Percentiles rank a stretch among this genome's conserved stretches.
Conservation (phyloP, 2,329 filamentous ascomycete species). For the Cladosporium sp. region DNA sequence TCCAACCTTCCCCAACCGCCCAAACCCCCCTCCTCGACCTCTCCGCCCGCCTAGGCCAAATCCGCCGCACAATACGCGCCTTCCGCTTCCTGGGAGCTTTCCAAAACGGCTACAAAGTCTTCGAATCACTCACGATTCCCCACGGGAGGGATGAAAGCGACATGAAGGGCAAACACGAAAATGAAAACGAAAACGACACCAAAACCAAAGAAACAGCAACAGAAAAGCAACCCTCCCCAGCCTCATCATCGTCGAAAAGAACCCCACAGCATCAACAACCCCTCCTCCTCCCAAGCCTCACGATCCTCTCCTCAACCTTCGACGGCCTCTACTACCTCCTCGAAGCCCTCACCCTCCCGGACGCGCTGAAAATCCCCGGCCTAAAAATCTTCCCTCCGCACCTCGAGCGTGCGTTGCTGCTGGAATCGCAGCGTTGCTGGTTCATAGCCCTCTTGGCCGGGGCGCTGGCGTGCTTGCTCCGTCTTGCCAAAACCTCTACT, state of each 20-base stretch:
- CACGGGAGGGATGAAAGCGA: too few relatives aligned
- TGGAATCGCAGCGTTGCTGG: slow-evolving; percentile 5
- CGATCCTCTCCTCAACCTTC: background rate
- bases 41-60: background rate
- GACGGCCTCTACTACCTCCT: slow-evolving; percentile 6
- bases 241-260: too few relatives aligned
- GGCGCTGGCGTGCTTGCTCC: background rate
- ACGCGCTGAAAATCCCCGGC: background rate
- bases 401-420: background rate
- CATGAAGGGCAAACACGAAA: background rate
- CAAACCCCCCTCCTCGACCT: background rate
- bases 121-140: background rate
- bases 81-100: slow-evolving; percentile 8
- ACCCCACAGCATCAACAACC: too few relatives aligned
- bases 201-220: background rate
- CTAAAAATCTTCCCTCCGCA: background rate
- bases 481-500: background rate
- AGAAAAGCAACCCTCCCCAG: too few relatives aligned
- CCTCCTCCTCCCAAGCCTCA: background rate
- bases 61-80: slow-evolving; percentile 4
- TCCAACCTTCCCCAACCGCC: background rate
- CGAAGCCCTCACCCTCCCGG: background rate
- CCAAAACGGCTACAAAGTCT: background rate
- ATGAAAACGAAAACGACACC: background rate
- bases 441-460: background rate